Base-by-base conservation (phyloP, 768 basidiomycete genomes). In the Boletus rubroflammeus region DNA sequence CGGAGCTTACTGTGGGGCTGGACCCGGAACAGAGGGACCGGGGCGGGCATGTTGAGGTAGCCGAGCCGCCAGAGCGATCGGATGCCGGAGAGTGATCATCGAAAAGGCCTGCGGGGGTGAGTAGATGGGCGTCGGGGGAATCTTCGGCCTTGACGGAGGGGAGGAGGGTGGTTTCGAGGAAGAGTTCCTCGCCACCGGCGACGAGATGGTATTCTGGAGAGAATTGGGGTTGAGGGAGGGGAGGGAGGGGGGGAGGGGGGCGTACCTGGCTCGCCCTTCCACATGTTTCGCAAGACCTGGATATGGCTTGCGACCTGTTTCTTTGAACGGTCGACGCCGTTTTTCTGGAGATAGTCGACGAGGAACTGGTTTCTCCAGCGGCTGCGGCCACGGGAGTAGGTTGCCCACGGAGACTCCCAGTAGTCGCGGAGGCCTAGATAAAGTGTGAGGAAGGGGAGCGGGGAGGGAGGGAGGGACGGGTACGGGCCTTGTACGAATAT, bases 261-360 rank as follows among this genome's bases (percentile, higher is more conserved):
- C 75, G 32, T 54, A 87, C 89, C 85, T 75, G 84, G 78, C 55
- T 87, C 82, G 23, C 88, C 89, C 68, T 90, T 90, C 88, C 88
- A 90, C 89, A 91, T 91, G 66, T 91, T 91, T 47, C 88, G 76
- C 51, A 90, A 69, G 52, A 90, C 89, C 65, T 92, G 90, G 49
- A 92, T 88, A 63, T 92, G 90, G 69, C 86, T 88, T n/a, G 90
- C 90, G 59, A 92, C 90, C 69, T 92, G 90, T 70, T 92, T 91
- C 78, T 91, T 91, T 42, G 87, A 79, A 39, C 90, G 84, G 26
- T 78, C 78, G 66, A 92, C 81, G 51, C 85, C 86, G 35, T 77
- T 74, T 59, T 82, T 84, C 51, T 84, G 77, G 55, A 92, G 81
- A 63, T 88, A 86, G 59, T 90, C 88, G 66, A 91, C 89, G 57